A percentile compares a stretch with the other conserved stretches of the same genome.
phyloP scores from a whole-genome alignment of 2,329 filamentous ascomycete species.

The Hypoxylon sp. region DNA sequence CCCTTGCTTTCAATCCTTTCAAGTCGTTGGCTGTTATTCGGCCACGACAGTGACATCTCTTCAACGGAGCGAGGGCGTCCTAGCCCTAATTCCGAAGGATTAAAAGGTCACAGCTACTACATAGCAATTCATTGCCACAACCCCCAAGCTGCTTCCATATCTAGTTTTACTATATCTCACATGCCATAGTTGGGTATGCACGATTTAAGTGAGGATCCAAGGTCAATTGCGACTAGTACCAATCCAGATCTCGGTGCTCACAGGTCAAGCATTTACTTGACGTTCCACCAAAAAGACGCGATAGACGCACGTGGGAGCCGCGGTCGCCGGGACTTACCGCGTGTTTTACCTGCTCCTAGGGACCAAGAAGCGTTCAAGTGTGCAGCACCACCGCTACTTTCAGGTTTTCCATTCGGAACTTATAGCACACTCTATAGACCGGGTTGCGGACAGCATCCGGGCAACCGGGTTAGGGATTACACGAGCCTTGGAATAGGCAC shows the following conservation, averaged over 20 bases:
- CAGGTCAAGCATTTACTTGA: constrained; percentile 5
- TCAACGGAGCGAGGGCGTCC: constrained; percentile 3
- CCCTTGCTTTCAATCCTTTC: constrained; percentile 3
- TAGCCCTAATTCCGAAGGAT: not conserved
- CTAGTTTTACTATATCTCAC: not conserved
- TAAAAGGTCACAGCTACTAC: not conserved
- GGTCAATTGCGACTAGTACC: constrained; percentile 17
- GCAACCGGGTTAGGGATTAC: constrained; percentile 9
- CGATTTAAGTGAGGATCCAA: not conserved
- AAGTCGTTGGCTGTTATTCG: constrained; percentile 1
- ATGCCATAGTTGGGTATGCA: constrained; percentile 1
- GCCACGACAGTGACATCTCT: constrained; percentile 6
- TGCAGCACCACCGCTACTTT: constrained; percentile 34
- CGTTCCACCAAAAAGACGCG: constrained; percentile 24
- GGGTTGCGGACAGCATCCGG: constrained; percentile 23
- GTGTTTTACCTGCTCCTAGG: constrained; percentile 5
- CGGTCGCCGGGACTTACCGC: constrained; percentile 21
- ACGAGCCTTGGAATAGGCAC: constrained; percentile 9
- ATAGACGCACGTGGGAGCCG: constrained; percentile 26
- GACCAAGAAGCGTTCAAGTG: constrained; percentile 10
- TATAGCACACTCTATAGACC: constrained; percentile 7
- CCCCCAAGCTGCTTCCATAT: constrained; percentile 9
- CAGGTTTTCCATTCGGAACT: constrained; percentile 14
- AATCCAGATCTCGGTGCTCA: constrained; percentile 18
- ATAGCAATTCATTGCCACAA: constrained; percentile 4